These are phyloP conservation scores for Nicotiana benthamiana DNA, from an alignment of 257 asterid species.

Conservation along the genomic window DNA sequence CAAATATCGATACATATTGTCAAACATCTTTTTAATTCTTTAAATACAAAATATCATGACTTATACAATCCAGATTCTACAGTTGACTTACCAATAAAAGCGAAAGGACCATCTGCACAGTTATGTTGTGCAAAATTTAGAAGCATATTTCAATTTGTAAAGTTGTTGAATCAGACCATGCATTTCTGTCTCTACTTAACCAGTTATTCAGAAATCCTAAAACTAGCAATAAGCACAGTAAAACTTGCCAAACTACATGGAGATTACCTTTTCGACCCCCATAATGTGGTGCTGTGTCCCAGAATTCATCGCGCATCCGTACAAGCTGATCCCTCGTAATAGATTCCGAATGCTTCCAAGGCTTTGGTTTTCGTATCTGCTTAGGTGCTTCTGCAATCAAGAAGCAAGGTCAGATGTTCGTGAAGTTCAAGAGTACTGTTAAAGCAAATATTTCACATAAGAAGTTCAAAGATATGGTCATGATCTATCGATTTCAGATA, in stretches of 20 bases:
- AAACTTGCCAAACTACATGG: not conserved
- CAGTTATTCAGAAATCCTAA: not conserved
- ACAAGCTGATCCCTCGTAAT: conserved; percentile 49
- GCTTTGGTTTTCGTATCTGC: conserved; percentile 60
- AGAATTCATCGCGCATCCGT: conserved; percentile 64
- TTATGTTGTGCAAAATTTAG: not conserved
- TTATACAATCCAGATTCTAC: not conserved
- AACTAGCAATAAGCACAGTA: not conserved
- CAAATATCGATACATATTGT: not conserved
- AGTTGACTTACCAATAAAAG: not conserved
- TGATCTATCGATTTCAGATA: not conserved
- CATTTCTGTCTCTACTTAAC: not conserved
- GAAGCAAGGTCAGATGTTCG: not conserved
- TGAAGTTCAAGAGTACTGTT: not conserved
- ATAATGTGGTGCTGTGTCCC: conserved; percentile 81
- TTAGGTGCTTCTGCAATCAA: conserved; percentile 39
- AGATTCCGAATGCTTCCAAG: conserved; percentile 63
- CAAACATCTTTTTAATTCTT: too few species aligned
- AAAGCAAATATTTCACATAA: not conserved
- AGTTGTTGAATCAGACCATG: not conserved
- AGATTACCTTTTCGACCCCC: conserved; percentile 65
- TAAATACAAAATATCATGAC: not conserved
- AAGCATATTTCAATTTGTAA: not conserved
- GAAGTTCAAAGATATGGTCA: not conserved
- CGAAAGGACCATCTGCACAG: not conserved